Conservation (phyloP, 2,329 filamentous ascomycete species). For the Sordariomycetes sp. region DNA sequence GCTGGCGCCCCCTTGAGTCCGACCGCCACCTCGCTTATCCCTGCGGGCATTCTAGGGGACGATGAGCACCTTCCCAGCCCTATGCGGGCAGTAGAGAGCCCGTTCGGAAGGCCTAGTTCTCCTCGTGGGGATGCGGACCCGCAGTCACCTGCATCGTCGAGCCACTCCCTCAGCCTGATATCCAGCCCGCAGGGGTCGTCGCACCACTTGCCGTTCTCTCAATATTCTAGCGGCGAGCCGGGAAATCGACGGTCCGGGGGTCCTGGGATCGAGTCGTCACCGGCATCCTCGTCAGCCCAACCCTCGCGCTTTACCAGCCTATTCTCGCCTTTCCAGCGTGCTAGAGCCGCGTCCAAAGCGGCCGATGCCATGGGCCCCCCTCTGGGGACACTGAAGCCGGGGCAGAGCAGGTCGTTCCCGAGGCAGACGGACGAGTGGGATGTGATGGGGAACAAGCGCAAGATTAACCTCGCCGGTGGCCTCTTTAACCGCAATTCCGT, state of each 20-base stretch:
- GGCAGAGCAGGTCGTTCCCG: slow-evolving; percentile 69
- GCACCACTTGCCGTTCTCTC: slow-evolving; percentile 43
- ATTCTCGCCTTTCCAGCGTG: slow-evolving; percentile 48
- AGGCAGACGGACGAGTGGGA: slow-evolving; percentile 43
- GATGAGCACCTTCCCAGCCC: slow-evolving; percentile 45
- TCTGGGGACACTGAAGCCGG: slow-evolving; percentile 54
- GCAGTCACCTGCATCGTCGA: slow-evolving; percentile 49
- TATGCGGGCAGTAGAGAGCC: slow-evolving; percentile 9
- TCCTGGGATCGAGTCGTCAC: slow-evolving; percentile 22
- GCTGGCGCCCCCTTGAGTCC: slow-evolving; percentile 63
- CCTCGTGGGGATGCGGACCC: slow-evolving; percentile 22
- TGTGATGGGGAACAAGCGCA: slow-evolving; percentile 35
- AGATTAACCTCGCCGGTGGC: slow-evolving; percentile 40
- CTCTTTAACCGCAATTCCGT: slow-evolving; percentile 46
- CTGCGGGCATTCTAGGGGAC: slow-evolving; percentile 53
- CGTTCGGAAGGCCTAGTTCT: slow-evolving; percentile 15
- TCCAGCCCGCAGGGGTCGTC: slow-evolving; percentile 50
- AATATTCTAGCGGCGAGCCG: slow-evolving; percentile 4
- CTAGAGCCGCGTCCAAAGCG: slow-evolving; percentile 43
- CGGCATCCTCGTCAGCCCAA: slow-evolving; percentile 15
- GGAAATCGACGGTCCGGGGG: slow-evolving; percentile 11
- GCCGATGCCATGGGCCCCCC: slow-evolving; percentile 47
- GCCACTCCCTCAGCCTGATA: slow-evolving; percentile 39
- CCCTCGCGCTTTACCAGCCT: slow-evolving; percentile 31
- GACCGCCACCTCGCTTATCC: slow-evolving; percentile 59